Base-by-base conservation (phyloP, 345 rosid species). In the Brassica juncea region DNA sequence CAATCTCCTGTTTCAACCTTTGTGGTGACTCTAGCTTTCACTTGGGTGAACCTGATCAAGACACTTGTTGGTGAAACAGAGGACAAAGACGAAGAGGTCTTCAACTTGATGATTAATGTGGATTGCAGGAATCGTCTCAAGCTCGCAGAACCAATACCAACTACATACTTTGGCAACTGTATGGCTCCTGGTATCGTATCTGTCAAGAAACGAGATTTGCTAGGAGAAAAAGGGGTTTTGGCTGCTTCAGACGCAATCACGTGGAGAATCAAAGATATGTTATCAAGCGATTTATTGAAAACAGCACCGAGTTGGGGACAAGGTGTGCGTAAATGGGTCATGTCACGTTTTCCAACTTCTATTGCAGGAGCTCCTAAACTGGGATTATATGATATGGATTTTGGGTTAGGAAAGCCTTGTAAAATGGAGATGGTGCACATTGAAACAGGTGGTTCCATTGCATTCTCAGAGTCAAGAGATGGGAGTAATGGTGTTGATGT, bases 141-240 rank as follows among this genome's bases (percentile, higher is more conserved):
- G 52, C 68, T 35, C 8, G n/a, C 44, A 27, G 68, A 74, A 74
- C 77, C 75, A 0, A 35, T 84, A 44, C 86, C 87, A 4, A 21
- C 27, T 3, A 82, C 84, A 1, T 88, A 88, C 71, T 86, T 85
- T 39, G 86, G 87, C 0, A 88, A 86, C 58, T 85, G 87, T 14
- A n/a, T 85, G n/a, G 83, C 83, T 2, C 77, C 73, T 0, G 72
- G 71, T 8, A 19, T 82, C 0, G 66, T 80, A 11, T 25, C 75
- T 1, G 82, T 74, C 27, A 84, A 73, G 44, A 83, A 73, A 68
- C 55, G 57, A 8, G 78, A 85, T 6, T 65, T 88, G 37, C n/a
- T 81, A 9, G 83, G 77, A 15, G 28, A 49, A 59, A 55, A 82
- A 3, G 85, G 88, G 2, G n/a, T 85, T 6, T 16, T 76, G 0